Evolutionary conservation across 208 protist species (phyloP).

Genomic region (Strigomonas culicis): DNA sequence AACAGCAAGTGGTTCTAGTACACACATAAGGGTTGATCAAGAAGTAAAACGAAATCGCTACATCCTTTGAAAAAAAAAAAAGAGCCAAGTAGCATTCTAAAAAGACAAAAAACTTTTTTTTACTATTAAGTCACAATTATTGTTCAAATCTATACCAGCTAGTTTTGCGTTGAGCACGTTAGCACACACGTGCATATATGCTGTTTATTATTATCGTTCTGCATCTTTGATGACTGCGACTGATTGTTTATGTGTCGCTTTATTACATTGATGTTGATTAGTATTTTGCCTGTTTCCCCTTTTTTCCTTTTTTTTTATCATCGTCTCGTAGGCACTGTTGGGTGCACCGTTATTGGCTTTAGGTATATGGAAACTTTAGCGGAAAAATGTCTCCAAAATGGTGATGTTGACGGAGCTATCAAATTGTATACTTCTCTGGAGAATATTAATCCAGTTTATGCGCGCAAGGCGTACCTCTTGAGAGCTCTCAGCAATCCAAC

Average conservation of each 20-base stretch:
- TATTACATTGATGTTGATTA: neutral
- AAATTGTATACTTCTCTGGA: constrained; percentile 73
- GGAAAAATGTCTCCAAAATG: constrained; percentile 50
- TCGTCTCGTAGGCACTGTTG: no score
- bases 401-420: constrained; percentile 68
- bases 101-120: constrained; percentile 12
- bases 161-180: neutral
- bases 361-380: constrained; percentile 70
- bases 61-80: neutral
- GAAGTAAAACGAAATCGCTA: neutral
- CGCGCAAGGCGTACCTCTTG: constrained; percentile 66
- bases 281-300: neutral
- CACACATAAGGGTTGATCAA: neutral
- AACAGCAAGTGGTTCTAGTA: constrained; percentile 73
- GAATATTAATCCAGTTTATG: constrained; percentile 60
- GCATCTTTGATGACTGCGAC: neutral
- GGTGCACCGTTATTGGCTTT: no score
- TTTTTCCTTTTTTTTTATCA: neutral
- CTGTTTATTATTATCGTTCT: neutral
- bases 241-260: neutral
- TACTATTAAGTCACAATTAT: neutral
- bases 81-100: no score
- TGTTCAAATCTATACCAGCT: neutral
- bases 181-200: neutral
- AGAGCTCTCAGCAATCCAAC: constrained; percentile 65